phyloP scores from a whole-genome alignment of 2,329 filamentous ascomycete species.

The Xylariaceae sp. region DNA sequence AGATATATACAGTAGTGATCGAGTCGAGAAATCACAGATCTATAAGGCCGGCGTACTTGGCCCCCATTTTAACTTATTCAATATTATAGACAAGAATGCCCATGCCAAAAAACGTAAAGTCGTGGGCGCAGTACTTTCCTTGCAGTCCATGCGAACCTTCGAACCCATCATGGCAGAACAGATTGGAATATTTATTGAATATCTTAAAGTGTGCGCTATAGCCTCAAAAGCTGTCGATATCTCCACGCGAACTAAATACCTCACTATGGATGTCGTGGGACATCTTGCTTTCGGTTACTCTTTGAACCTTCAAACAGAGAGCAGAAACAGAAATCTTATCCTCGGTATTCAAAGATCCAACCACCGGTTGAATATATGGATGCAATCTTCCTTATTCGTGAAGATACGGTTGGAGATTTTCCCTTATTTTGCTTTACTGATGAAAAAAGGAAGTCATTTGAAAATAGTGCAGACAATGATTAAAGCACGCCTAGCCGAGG shows the following conservation, averaged over 20 bases:
- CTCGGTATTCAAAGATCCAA: background rate
- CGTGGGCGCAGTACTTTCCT: constrained; percentile 1
- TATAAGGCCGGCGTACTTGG: constrained; percentile 7
- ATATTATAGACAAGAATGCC: background rate
- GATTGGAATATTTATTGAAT: constrained; percentile 6
- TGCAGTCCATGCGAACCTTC: constrained; percentile 10
- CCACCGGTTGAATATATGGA: constrained; percentile 1
- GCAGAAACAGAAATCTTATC: constrained; percentile 1
- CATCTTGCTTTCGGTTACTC: constrained; percentile 11
- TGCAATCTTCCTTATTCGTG: constrained; percentile 3
- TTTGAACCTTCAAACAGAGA: constrained; percentile 5
- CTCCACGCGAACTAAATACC: constrained; percentile 1
- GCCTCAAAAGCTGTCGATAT: too few relatives aligned
- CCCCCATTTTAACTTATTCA: constrained; percentile 5
- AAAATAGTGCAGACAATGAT: constrained; percentile 9
- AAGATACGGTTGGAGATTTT: background rate
- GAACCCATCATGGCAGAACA: constrained; percentile 8
- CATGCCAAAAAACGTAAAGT: constrained; percentile 6
- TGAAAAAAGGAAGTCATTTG: background rate
- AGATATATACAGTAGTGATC: constrained; percentile 14
- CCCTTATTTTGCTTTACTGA: background rate
- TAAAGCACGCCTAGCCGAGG: constrained; percentile 4
- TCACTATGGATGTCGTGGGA: constrained; percentile 10
- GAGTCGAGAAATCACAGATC: constrained; percentile 4
- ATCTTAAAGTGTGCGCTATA: background rate